Conservation (phyloP, 768 basidiomycete species). For the Pisolithus marmoratus region DNA sequence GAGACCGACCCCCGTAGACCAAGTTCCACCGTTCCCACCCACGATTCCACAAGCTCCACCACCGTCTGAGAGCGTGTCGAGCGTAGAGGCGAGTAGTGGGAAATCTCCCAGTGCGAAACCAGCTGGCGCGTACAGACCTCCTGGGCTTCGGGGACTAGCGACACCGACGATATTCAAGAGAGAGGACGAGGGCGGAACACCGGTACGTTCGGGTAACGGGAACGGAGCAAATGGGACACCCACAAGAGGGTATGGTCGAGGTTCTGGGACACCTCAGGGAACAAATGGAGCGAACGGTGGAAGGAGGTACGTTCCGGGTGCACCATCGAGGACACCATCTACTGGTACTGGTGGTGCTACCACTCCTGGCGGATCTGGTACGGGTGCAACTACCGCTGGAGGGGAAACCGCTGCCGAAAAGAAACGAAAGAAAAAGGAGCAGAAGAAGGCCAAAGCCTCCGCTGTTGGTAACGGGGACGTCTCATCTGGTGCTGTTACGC, state of each 20-base stretch:
- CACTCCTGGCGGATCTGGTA: too few relatives aligned
- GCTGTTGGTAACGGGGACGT: slow-evolving; percentile 22
- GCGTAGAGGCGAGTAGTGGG: slow-evolving; percentile 40
- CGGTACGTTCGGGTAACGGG: slow-evolving; percentile 39
- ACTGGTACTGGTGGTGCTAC: slow-evolving; percentile 29
- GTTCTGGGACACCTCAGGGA: slow-evolving; percentile 27
- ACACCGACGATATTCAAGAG: slow-evolving; percentile 88
- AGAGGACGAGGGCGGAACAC: slow-evolving; percentile 80
- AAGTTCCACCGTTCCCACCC: slow-evolving; percentile 60
- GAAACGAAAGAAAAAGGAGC: slow-evolving; percentile 51
- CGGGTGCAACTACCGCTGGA: too few relatives aligned
- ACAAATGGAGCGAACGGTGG: slow-evolving; percentile 23
- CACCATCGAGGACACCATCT: slow-evolving; percentile 45
- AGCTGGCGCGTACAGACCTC: slow-evolving; percentile 88
- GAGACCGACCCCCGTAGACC: slow-evolving; percentile 69
- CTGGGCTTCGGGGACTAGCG: slow-evolving; percentile 83
- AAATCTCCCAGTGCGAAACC: slow-evolving; percentile 60
- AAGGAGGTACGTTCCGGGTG: slow-evolving; percentile 69
- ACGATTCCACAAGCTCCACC: slow-evolving; percentile 63
- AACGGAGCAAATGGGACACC: slow-evolving; percentile 54
- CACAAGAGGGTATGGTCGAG: slow-evolving; percentile 52
- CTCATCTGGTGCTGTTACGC: slow-evolving; percentile 25
- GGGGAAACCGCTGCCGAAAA: slow-evolving; percentile 29
- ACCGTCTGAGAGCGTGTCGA: slow-evolving; percentile 52
- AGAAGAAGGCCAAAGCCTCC: slow-evolving; percentile 43